Evolutionary conservation across 306 rosid species (phyloP).

Genomic region (Hylodesmum podocarpum): DNA sequence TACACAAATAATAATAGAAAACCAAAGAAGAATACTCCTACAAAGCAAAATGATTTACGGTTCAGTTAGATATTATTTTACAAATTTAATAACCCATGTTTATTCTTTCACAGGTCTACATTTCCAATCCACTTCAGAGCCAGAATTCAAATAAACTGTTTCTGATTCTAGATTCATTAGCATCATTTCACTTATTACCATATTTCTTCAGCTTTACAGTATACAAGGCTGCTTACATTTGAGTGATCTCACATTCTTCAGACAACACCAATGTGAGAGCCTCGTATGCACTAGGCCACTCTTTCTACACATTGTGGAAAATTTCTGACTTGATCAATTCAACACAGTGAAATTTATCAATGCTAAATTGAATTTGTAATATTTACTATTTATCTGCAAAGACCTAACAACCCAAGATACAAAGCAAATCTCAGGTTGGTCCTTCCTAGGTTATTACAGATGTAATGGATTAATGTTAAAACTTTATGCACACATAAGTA

Average conservation of each 20-base stretch:
- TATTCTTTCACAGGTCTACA: background rate
- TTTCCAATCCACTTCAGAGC: background rate
- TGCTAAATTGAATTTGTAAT: background rate
- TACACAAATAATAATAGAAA: background rate
- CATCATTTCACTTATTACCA: background rate
- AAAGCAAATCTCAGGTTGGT: background rate
- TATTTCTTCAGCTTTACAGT: background rate
- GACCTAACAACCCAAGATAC: background rate
- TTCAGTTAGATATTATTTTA: background rate
- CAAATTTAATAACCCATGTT: background rate
- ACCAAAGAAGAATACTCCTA: background rate
- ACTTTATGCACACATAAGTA: background rate
- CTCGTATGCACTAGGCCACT: background rate
- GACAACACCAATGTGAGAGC: background rate
- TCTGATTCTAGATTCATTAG: background rate
- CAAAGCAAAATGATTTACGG: background rate
- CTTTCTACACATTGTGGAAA: constrained; percentile 6
- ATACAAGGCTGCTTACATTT: background rate
- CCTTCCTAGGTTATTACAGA: constrained; percentile 2
- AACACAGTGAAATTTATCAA: background rate
- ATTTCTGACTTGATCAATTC: background rate
- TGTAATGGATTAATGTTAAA: background rate
- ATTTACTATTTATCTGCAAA: background rate
- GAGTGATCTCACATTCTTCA: background rate
- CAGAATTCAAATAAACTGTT: background rate